phyloP scores from a whole-genome alignment of 441 rosid species.

The Corymbia citriodora region DNA sequence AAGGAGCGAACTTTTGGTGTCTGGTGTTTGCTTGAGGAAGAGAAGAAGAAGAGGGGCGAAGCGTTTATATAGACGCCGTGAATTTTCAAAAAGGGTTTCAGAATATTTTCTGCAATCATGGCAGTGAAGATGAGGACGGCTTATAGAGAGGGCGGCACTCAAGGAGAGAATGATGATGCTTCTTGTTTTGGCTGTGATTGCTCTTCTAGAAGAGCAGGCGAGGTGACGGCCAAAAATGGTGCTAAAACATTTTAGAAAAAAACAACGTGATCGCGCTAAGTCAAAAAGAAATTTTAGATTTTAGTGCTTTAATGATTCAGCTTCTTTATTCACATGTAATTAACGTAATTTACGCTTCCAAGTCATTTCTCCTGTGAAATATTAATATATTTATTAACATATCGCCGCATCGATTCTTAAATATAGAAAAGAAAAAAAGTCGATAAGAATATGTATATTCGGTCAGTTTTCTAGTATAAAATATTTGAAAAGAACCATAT shows the following conservation, averaged over 20 bases:
- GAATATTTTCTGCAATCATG: not conserved
- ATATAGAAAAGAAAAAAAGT: not conserved
- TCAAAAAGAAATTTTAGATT: not conserved
- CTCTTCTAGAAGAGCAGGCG: not conserved
- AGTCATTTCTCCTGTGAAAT: fast-evolving
- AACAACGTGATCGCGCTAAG: not conserved
- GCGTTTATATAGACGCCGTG: not conserved
- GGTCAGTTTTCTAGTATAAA: not conserved
- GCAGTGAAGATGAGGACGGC: not conserved
- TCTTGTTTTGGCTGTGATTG: not conserved
- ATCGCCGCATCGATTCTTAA: not conserved
- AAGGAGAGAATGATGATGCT: not conserved
- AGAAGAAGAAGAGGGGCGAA: not conserved
- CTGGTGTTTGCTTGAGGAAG: not conserved
- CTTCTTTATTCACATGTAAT: not conserved
- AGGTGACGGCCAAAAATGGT: not conserved
- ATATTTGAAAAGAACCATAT: not conserved
- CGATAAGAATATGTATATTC: not conserved
- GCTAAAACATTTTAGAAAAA: not conserved
- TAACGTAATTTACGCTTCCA: not conserved
- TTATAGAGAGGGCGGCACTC: not conserved
- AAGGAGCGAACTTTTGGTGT: not conserved
- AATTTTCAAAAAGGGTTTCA: not conserved
- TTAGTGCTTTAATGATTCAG: not conserved
- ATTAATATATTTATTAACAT: not conserved